A percentile compares a stretch with the other conserved stretches of the same genome.
Conservation (phyloP, 2,329 filamentous ascomycete genomes). For the Diplodia corticola region DNA sequence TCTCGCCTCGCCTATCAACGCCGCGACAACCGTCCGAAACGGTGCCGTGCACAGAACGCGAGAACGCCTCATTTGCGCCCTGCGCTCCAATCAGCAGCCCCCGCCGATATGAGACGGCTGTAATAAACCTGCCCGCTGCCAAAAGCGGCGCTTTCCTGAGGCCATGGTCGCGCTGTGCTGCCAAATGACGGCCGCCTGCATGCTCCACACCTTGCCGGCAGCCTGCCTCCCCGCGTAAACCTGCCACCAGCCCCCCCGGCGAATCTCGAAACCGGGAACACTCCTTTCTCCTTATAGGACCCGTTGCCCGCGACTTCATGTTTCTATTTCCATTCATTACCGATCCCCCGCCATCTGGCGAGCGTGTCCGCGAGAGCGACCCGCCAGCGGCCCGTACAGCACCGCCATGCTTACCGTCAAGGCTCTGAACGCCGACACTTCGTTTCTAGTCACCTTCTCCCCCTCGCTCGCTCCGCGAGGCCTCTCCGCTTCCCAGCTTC, state of each 20-base stretch:
- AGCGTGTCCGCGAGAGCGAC: background rate
- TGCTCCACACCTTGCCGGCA: conserved; percentile 12
- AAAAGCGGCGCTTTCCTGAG: background rate
- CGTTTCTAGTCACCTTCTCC: conserved; percentile 65
- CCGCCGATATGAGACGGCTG: background rate
- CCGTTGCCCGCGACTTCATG: conserved; percentile 1
- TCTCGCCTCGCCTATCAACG: background rate
- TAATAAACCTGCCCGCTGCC: background rate
- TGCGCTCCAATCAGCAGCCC: background rate
- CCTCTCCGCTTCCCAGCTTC: conserved; percentile 41
- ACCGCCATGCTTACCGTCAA: conserved; percentile 64
- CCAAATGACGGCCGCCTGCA: conserved; percentile 13
- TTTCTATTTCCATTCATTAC: conserved; percentile 4
- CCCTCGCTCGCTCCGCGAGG: conserved; percentile 49
- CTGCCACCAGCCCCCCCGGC: background rate
- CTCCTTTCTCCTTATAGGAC: conserved; percentile 13
- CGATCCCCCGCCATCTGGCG: conserved; percentile 3
- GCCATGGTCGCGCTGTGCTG: background rate
- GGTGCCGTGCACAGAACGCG: background rate
- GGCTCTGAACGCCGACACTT: conserved; percentile 64
- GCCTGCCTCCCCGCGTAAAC: conserved; percentile 20
- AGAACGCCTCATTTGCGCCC: background rate
- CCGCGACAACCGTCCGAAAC: background rate
- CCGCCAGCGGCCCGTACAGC: background rate
- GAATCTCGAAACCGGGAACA: conserved; percentile 17